A percentile compares a stretch with the other conserved stretches of the same genome.
Conservation (phyloP, 768 basidiomycete genomes). For the Xerocomellus chrysenteron region DNA sequence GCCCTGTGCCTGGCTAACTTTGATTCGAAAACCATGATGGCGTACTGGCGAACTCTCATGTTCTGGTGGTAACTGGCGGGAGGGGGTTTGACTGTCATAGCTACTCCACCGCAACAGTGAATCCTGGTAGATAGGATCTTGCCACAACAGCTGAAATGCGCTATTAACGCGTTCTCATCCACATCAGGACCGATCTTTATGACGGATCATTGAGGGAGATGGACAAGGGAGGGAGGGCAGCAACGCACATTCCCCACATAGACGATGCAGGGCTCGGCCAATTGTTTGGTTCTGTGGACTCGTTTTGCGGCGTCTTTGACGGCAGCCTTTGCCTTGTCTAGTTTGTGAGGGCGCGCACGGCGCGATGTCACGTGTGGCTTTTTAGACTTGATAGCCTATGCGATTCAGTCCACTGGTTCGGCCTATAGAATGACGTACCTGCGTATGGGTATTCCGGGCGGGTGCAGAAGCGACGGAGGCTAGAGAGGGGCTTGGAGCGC, state of each 20-base stretch:
- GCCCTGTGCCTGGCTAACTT: constrained; percentile 41
- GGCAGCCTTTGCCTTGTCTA: constrained; percentile 17
- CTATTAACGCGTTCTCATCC: constrained; percentile 22
- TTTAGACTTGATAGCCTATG: constrained; percentile 2
- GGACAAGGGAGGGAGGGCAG: background rate
- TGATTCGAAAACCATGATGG: constrained; percentile 46
- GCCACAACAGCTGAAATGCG: constrained; percentile 27
- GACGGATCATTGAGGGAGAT: constrained; percentile 3
- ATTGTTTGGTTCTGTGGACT: constrained; percentile 2
- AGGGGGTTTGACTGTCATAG: constrained; percentile 26
- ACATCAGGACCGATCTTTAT: constrained; percentile 34
- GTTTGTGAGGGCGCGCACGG: constrained; percentile 10
- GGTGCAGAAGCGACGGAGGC: constrained; percentile 2
- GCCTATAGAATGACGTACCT: constrained; percentile 7
- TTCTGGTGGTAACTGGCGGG: constrained; percentile 34
- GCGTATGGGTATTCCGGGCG: background rate
- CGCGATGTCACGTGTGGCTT: constrained; percentile 6
- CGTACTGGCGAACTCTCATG: constrained; percentile 48
- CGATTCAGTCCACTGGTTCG: background rate
- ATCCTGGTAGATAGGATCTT: constrained; percentile 22
- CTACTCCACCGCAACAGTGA: constrained; percentile 34
- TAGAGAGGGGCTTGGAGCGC: constrained; percentile 20
- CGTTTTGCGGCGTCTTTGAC: constrained; percentile 21
- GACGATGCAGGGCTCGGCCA: constrained; percentile 34
- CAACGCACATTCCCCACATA: constrained; percentile 64